Conservation (phyloP, 176 grass and related monocot species). For the Paspalum vaginatum region DNA sequence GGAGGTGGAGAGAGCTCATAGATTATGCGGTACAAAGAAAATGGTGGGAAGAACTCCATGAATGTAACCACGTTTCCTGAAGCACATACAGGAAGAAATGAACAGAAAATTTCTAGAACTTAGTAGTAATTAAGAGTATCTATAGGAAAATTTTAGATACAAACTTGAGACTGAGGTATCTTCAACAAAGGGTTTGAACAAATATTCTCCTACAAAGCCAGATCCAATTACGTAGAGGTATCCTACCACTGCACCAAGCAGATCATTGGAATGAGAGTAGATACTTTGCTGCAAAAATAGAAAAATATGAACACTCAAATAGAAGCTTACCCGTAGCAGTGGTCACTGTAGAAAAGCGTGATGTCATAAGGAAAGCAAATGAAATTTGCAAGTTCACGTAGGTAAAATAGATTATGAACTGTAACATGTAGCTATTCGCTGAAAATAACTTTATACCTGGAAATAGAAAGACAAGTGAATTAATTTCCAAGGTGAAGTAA, state of each 20-base stretch:
- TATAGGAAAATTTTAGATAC: not conserved
- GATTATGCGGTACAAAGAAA: slow-evolving; percentile 69
- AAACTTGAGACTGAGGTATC: slow-evolving; percentile 59
- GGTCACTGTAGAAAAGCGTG: slow-evolving; percentile 56
- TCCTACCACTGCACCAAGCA: slow-evolving; percentile 55
- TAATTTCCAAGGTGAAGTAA: not conserved
- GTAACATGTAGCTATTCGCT: slow-evolving; percentile 62
- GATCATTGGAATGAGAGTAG: slow-evolving; percentile 5
- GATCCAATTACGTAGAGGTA: slow-evolving; percentile 60
- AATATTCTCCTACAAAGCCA: slow-evolving; percentile 55
- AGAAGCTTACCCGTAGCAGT: slow-evolving; percentile 56
- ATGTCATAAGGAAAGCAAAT: slow-evolving; percentile 56
- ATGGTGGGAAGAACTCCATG: slow-evolving; percentile 64
- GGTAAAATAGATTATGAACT: slow-evolving; percentile 60
- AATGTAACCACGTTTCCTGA: slow-evolving; percentile 55
- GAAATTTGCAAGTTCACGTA: slow-evolving; percentile 83
- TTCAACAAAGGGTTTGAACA: slow-evolving; percentile 55
- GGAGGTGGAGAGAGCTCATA: slow-evolving; percentile 64
- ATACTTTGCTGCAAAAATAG: not conserved
- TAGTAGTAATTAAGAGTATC: not conserved
- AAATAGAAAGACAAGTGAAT: slow-evolving; percentile 16
- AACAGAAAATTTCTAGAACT: not conserved
- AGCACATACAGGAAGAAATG: not conserved
- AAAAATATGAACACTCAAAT: not conserved
- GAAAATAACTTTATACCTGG: slow-evolving; percentile 65